Base-by-base conservation (phyloP, 2,329 filamentous ascomycete genomes). In the Parastagonospora avenae region DNA sequence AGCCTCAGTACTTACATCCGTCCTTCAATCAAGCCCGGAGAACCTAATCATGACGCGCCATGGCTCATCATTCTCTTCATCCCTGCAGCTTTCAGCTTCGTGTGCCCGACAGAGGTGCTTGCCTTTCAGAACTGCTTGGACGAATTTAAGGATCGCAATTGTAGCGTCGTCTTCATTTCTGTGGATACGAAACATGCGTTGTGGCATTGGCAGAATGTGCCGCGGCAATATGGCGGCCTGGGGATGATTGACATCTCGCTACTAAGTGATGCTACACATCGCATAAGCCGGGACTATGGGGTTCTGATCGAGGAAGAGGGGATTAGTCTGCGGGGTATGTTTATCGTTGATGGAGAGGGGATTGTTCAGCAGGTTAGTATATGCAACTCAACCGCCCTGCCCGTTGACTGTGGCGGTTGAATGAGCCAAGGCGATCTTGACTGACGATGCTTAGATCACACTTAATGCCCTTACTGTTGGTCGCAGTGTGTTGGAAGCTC, bases 61-160 rank as follows among this genome's bases (percentile, higher is more conserved):
- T 69, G 67, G 64, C 55, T 69, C n/a, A 61, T 70, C 8, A 42
- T 71, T 4, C 48, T 70, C 8, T 71, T 70, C 47, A 69, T 68
- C 7, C 66, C 68, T 5, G 63, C 63, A 3, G 67, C 68, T 7
- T 71, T 70, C 42, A 64, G 59, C 29, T 71, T 67, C 39, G 64
- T 71, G 3, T 71, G 68, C 28, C 67, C 64, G 0, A 68, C 63
- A 10, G 67, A 68, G 48, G 62, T 70, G 8, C 59, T 68, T 12
- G 65, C 65, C 2, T 71, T 68, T 43, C 60, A 71, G 28, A 66
- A 64, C 24, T 64, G 61, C 38, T 50, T 63, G 2, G 61, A 67
- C 12, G 64, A 68, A 30, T 70, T 70, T 42, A 57, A 52, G 11
- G 60, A 68, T 33, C 57, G 63, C 15, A 57, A 63, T 24, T 67